Base-by-base conservation (phyloP, 768 basidiomycete genomes). In the Tremella yokohamensis region DNA sequence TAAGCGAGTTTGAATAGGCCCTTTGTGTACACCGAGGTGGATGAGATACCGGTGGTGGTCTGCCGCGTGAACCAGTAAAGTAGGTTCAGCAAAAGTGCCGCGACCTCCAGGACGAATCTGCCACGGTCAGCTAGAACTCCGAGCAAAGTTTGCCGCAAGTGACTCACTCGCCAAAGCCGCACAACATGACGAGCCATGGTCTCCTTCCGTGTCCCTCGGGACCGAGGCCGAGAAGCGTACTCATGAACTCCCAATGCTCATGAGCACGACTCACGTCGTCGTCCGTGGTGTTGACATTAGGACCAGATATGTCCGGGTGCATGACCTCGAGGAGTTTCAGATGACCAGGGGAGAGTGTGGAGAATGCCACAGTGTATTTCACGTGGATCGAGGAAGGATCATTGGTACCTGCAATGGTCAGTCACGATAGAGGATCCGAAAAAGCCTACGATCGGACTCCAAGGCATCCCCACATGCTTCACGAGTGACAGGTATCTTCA, bases 31-130 rank as follows among this genome's bases (percentile, higher is more conserved):
- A 19, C 48, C 8, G 48, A 18, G 7, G 26, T 15, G 8, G n/a
- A 8, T 6, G 54, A 56, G 55, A 66, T 57, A 13, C 61, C 61
- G 18, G 38, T 34, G 3, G 54, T 49, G 1, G 61, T 66, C 8
- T 40, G 26, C 11, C 65, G 44, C 2, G 65, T 66, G 53, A 60
- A 63, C 65, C 65, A 66, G 54, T 66, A 66, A 7, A 59, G 49
- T 0, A 55, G 20, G 38, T 34, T 11, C 29, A 34, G 29, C 29
- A 34, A 34, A 11, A 34, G 29, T 6, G 29, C 29, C 29, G 29
- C 29, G 11, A 34, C 11, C 11, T 34, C 29, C 29, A 34, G 29
- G 29, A 34, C 29, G 29, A 34, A 34, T 11, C 29, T 34, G 29
- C 4, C 29, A 6, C 6, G 4, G 29, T 34, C 29, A 34, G 29